Conservation (phyloP, 2,329 filamentous ascomycete species). For the Dactylonectria estremocensis region DNA sequence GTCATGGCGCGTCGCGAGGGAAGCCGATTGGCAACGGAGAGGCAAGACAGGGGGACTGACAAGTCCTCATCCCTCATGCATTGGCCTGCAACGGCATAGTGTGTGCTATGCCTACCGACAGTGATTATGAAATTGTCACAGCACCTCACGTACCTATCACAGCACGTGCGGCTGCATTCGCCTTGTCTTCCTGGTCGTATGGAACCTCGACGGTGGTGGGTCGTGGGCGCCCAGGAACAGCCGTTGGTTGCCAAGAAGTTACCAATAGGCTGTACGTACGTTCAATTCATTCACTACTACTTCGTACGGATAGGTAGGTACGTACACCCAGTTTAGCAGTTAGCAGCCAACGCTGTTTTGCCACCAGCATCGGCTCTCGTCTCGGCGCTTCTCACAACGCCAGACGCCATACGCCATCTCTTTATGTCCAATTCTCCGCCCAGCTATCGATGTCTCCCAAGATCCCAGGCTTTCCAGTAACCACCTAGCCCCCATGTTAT, state of each 20-base stretch:
- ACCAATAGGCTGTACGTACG: too few species aligned
- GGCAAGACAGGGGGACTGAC: neutral
- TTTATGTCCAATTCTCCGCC: neutral
- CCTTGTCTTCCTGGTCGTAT: neutral
- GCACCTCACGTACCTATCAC: neutral
- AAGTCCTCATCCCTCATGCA: neutral
- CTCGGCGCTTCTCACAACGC: neutral
- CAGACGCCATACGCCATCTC: neutral
- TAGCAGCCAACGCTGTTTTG: neutral
- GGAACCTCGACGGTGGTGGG: constrained; percentile 10
- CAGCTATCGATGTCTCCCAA: too few species aligned
- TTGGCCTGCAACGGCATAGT: neutral
- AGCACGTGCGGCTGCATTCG: neutral
- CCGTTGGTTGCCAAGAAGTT: neutral
- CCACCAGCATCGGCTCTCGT: neutral
- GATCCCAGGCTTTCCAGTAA: too few species aligned
- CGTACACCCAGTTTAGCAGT: neutral
- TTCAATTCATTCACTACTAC: too few species aligned
- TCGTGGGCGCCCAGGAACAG: neutral
- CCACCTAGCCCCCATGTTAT: too few species aligned
- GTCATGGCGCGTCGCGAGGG: neutral
- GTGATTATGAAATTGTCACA: neutral
- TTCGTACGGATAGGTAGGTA: too few species aligned
- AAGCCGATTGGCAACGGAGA: neutral
- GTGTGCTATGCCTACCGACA: neutral